Base-by-base conservation (phyloP, 805 yeast species). In the Yamadazyma olivae region DNA sequence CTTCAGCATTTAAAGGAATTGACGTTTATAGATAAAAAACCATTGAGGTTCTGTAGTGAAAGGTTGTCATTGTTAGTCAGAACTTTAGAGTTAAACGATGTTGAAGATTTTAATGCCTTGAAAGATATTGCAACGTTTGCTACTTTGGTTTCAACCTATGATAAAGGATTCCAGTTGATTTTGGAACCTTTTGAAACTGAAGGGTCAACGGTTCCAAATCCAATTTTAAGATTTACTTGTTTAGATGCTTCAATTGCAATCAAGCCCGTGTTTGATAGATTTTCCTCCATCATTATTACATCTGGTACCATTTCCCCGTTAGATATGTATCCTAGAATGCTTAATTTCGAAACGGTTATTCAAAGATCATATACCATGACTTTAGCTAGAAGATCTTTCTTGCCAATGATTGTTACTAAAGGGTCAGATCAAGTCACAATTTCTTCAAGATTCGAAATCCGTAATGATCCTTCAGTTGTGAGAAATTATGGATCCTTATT, bases 351-450 rank as follows among this genome's bases (percentile, higher is more conserved):
- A 30, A 38, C 41, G n/a, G 95, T 90, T 3, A 73, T 93, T 23
- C 96, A 90, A 59, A 93, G 89, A 55, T 90, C 97, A 0, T 93
- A 93, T 55, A 79, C 97, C 1, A 93, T 93, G 97, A 87, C 99
- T 0, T 74, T 93, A 46, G 89, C 95, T 3, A 77, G 95, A 50
- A 70, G 95, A 44, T 85, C 98, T 0, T 93, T 93, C 58, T 70
- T 93, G 50, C 99, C 99, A 8, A 77, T 93, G 82, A 82, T 93
- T 47, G 95, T 93, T 8, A 91, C 99, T 0, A 91, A 95, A 56
- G 99, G 99, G 0, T 85, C 97, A 0, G 99, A 93, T 60, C 99
- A 93, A 60, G 98, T 93, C 13, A 91, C 97, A 0, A 91, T 93
- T 12, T 85, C 96, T 2, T 91, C 99, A 0, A 76, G 97, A 53